phyloP scores from a whole-genome alignment of 2,329 filamentous ascomycete species.

The Cordyceps javanica region DNA sequence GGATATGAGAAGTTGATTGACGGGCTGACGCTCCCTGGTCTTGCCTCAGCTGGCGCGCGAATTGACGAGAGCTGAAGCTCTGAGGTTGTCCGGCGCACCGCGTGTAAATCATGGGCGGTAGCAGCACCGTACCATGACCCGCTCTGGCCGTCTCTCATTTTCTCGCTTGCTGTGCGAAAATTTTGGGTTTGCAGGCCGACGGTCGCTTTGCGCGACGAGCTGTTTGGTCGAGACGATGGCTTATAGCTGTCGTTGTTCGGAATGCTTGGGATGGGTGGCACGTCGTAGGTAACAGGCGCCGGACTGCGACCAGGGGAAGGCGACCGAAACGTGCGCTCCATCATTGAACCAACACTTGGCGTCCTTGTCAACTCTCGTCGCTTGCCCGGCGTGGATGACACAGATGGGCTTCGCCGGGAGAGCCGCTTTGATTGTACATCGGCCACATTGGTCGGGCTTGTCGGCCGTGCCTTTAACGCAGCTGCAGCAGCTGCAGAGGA shows the following conservation, averaged over 20 bases:
- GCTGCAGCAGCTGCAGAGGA: constrained; percentile 83
- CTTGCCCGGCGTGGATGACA: constrained; percentile 57
- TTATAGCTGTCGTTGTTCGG: constrained; percentile 41
- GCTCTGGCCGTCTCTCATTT: constrained; percentile 33
- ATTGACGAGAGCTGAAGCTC: constrained; percentile 28
- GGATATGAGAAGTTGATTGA: constrained; percentile 57
- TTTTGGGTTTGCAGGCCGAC: constrained; percentile 40
- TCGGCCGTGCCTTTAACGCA: constrained; percentile 71
- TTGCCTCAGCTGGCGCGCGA: constrained; percentile 25
- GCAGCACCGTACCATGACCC: constrained; percentile 46
- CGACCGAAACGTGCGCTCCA: constrained; percentile 78
- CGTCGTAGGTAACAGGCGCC: constrained; percentile 35
- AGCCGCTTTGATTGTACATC: constrained; percentile 86
- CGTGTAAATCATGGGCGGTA: constrained; percentile 35
- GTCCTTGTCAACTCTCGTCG: constrained; percentile 52
- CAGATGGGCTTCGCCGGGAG: constrained; percentile 63
- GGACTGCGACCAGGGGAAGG: constrained; percentile 53
- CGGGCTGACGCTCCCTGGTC: constrained; percentile 41
- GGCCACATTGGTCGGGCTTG: constrained; percentile 71
- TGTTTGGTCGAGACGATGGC: constrained; percentile 19
- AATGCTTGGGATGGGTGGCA: constrained; percentile 71
- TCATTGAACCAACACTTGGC: constrained; percentile 76
- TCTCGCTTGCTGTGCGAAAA: constrained; percentile 50
- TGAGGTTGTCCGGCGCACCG: constrained; percentile 39
- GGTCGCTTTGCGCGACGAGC: constrained; percentile 24